These are phyloP conservation scores for Paracorniculantispora psalliotae DNA, from an alignment of 2,329 filamentous ascomycete genomes.

Conservation along the genomic window DNA sequence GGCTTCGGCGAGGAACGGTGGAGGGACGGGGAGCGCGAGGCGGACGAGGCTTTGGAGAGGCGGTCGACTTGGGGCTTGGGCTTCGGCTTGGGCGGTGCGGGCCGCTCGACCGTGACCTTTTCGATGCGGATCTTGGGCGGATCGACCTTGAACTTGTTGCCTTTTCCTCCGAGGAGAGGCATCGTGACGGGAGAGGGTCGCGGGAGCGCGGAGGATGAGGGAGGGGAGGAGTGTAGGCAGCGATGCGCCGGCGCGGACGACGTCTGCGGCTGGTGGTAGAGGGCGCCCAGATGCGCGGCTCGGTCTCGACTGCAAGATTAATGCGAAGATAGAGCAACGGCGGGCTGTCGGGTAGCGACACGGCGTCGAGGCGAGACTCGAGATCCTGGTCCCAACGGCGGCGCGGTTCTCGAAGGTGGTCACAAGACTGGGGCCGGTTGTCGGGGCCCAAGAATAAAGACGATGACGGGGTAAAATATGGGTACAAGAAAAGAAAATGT, in stretches of 20 bases:
- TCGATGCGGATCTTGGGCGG: constrained; percentile 48
- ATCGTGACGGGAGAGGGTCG: constrained; percentile 14
- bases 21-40: constrained; percentile 29
- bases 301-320: not conserved
- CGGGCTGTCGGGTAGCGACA: not conserved
- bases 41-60: constrained; percentile 25
- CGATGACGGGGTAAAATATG: not conserved
- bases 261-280: not conserved
- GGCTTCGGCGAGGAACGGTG: constrained; percentile 39
- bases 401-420: not conserved
- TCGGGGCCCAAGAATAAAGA: not conserved
- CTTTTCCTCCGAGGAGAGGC: constrained; percentile 37
- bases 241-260: not conserved
- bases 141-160: constrained; percentile 47
- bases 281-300: not conserved
- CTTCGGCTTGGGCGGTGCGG: constrained; percentile 32
- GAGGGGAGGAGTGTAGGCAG: not conserved
- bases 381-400: not conserved
- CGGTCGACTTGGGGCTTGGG: constrained; percentile 28
- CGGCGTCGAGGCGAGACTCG: not conserved
- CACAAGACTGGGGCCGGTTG: constrained; percentile 8
- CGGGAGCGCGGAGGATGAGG: not conserved
- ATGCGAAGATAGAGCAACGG: not conserved
- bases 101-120: constrained; percentile 42
- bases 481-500: not conserved